Conservation (phyloP, 1,139 yeast genomes). For the Blastobotrys petasosporus region DNA sequence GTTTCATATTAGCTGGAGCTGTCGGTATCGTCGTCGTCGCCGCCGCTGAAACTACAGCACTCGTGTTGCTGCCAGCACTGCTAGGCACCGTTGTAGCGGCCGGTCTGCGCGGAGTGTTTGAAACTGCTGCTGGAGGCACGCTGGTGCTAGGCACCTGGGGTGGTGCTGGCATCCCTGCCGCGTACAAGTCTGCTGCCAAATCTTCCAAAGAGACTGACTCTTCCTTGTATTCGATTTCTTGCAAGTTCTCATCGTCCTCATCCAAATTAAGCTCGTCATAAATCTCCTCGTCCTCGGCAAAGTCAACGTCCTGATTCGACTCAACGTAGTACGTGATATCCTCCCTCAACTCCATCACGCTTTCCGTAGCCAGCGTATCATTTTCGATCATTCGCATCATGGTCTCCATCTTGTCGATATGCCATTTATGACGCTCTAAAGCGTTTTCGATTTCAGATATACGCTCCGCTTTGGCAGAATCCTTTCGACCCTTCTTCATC, state of each 20-base stretch:
- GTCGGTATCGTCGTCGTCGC: constrained; percentile 10
- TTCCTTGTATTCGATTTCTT: constrained; percentile 40
- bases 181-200: constrained; percentile 30
- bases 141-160: constrained; percentile 2
- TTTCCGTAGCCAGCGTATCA: constrained; percentile 76
- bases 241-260: constrained; percentile 51
- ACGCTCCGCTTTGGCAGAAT: constrained; percentile 47
- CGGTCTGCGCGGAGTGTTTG: neutral
- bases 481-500: constrained; percentile 54
- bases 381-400: constrained; percentile 75
- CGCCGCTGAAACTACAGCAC: constrained; percentile 27
- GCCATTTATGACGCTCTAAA: constrained; percentile 74
- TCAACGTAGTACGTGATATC: constrained; percentile 93
- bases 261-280: constrained; percentile 82
- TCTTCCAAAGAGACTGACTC: constrained; percentile 36
- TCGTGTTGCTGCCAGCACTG: constrained; percentile 6
- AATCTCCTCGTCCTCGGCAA: constrained; percentile 89
- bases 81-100: constrained; percentile 3
- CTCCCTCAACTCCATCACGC: constrained; percentile 73
- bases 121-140: neutral
- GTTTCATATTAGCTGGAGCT: constrained; percentile 41
- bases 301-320: constrained; percentile 92
- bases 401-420: constrained; percentile 68
- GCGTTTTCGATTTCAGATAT: constrained; percentile 58
- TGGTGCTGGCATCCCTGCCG: constrained; percentile 5